phyloP scores from a whole-genome alignment of 768 basidiomycete species.

The Grammothele lineata region DNA sequence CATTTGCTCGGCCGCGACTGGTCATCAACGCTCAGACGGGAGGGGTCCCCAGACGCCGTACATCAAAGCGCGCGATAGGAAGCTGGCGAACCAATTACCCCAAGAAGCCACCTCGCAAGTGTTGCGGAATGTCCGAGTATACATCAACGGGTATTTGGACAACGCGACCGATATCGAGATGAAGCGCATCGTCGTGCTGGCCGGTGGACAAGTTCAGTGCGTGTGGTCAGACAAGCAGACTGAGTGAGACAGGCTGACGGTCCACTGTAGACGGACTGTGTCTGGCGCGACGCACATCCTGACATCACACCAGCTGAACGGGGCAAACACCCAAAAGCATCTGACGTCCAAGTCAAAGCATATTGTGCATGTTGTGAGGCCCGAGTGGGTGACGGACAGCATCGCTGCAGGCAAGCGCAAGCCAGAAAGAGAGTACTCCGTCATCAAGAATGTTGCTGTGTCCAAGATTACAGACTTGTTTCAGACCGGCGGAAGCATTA shows the following conservation, averaged over 20 bases:
- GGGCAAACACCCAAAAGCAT: constrained; percentile 64
- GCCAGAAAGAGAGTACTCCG: constrained; percentile 55
- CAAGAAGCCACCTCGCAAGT: constrained; percentile 10
- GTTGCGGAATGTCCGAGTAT: constrained; percentile 46
- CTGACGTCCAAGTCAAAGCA: constrained; percentile 47
- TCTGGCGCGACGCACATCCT: constrained; percentile 76
- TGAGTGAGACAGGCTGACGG: not conserved
- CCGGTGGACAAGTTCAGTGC: constrained; percentile 65
- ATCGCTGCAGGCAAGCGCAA: constrained; percentile 54
- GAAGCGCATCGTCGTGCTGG: constrained; percentile 59
- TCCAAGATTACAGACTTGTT: constrained; percentile 38
- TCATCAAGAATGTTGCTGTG: constrained; percentile 37
- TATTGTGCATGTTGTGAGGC: constrained; percentile 60
- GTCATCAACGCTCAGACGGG: constrained; percentile 29
- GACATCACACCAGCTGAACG: constrained; percentile 67
- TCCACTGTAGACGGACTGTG: constrained; percentile 48
- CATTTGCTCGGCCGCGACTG: constrained; percentile 56
- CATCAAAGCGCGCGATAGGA: constrained; percentile 20
- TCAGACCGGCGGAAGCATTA: not conserved
- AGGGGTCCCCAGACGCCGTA: constrained; percentile 18
- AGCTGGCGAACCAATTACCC: constrained; percentile 25
- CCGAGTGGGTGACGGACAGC: constrained; percentile 74
- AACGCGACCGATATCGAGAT: constrained; percentile 79
- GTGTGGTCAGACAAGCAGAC: not conserved
- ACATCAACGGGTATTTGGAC: constrained; percentile 66